Evolutionary conservation across 2,329 filamentous ascomycete genomes (phyloP).

Genomic region (Phialophora verrucosa): DNA sequence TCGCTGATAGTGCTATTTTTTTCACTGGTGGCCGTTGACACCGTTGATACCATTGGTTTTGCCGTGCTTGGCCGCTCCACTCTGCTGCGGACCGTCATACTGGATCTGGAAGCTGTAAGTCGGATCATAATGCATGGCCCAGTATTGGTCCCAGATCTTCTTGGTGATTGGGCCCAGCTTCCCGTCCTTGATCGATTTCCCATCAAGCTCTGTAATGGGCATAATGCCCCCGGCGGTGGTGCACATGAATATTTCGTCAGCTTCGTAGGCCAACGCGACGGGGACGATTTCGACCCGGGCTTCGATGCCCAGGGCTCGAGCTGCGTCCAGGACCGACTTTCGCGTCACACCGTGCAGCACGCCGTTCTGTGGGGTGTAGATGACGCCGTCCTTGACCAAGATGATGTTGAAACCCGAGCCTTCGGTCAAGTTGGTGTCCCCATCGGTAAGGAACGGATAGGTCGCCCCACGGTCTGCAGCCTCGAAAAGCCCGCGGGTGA

Average conservation of each 20-base stretch:
- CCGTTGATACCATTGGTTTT: no score
- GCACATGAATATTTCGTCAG: constrained; percentile 60
- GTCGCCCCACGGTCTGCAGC: constrained; percentile 54
- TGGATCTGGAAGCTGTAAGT: constrained; percentile 44
- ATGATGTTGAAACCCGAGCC: constrained; percentile 59
- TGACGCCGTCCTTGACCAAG: constrained; percentile 52
- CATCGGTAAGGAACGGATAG: constrained; percentile 58
- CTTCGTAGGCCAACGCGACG: constrained; percentile 44
- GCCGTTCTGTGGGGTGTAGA: constrained; percentile 57
- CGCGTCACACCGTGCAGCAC: constrained; percentile 53
- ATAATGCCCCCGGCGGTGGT: constrained; percentile 61
- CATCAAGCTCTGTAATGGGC: constrained; percentile 58
- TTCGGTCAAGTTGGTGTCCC: constrained; percentile 56
- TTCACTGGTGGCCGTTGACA: no score
- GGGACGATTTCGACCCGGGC: constrained; percentile 49
- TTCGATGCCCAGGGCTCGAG: constrained; percentile 42
- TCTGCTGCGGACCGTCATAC: constrained; percentile 14
- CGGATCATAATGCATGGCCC: constrained; percentile 55
- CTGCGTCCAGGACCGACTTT: constrained; percentile 44
- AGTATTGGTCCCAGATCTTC: constrained; percentile 59
- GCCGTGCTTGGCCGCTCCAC: no score
- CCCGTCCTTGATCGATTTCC: constrained; percentile 49
- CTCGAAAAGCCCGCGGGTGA: constrained; percentile 55
- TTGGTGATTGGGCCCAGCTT: constrained; percentile 51
- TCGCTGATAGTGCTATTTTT: no score